Percentiles rank a stretch among this genome's conserved stretches.
Evolutionary conservation across 2,329 filamentous ascomycete species (phyloP).

Genomic region (Cadophora malorum): DNA sequence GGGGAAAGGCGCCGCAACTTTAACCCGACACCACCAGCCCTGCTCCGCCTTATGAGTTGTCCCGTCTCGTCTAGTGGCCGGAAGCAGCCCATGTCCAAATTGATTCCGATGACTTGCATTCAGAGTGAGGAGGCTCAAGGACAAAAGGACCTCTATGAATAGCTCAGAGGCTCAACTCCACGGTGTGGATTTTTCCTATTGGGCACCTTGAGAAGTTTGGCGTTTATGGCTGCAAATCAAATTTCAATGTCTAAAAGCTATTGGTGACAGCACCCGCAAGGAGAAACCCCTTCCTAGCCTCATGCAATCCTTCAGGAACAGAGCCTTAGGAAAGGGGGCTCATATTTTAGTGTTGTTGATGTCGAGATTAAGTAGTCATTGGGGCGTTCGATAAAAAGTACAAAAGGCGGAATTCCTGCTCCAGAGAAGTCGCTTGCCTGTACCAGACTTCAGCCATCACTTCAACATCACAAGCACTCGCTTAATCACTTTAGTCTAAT

Average conservation of each 20-base stretch:
- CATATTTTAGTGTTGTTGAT: not conserved
- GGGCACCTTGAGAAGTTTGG: not conserved
- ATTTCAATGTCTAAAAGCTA: not conserved
- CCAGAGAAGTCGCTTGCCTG: not conserved
- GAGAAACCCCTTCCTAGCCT: not conserved
- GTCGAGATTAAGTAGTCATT: too few relatives aligned
- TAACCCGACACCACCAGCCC: constrained; percentile 10
- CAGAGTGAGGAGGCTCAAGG: constrained; percentile 1
- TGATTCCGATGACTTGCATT: constrained; percentile 4
- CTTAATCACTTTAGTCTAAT: not conserved
- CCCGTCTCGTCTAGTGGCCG: not conserved
- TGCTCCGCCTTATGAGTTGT: not conserved
- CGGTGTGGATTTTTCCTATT: not conserved
- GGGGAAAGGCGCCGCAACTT: constrained; percentile 10
- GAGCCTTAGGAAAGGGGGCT: not conserved
- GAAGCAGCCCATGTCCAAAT: not conserved
- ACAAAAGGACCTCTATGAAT: constrained; percentile 11
- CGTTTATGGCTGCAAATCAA: constrained; percentile 8
- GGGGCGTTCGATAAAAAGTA: not conserved
- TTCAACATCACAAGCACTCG: not conserved
- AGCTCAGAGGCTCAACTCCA: not conserved
- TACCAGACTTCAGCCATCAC: not conserved
- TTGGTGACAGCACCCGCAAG: not conserved
- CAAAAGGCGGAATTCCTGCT: not conserved
- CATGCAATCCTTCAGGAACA: constrained; percentile 16